Evolutionary conservation across 2,329 filamentous ascomycete genomes (phyloP).

Genomic region (Diaporthe vexans): DNA sequence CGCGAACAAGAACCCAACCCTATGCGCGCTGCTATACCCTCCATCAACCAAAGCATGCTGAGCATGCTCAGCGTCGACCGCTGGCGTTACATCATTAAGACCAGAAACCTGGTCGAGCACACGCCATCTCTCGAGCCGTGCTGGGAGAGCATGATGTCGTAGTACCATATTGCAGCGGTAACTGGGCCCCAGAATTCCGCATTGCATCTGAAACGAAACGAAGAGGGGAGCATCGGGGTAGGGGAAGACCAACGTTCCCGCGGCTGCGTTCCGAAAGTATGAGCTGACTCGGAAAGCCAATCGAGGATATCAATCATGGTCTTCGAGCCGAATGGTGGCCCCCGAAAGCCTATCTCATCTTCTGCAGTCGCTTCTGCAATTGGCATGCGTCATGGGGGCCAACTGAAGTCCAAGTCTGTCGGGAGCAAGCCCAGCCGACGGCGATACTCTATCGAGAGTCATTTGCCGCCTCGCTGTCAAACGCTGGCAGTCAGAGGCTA

Average conservation of each 20-base stretch:
- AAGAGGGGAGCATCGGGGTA: slow-evolving; percentile 27
- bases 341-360: slow-evolving; percentile 28
- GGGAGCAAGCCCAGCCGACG: slow-evolving; percentile 30
- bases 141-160: slow-evolving; percentile 30
- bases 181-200: slow-evolving; percentile 29
- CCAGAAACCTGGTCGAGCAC: slow-evolving; percentile 29
- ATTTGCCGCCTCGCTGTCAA: slow-evolving; percentile 37
- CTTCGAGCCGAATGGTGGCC: slow-evolving; percentile 33
- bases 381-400: slow-evolving; percentile 25
- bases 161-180: slow-evolving; percentile 19
- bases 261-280: slow-evolving; percentile 33
- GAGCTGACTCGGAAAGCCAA: slow-evolving; percentile 35
- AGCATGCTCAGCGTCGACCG: slow-evolving; percentile 4
- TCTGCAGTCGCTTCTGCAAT: slow-evolving; percentile 5
- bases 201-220: slow-evolving; percentile 37
- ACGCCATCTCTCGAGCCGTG: slow-evolving; percentile 36
- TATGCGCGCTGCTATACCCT: slow-evolving; percentile 29
- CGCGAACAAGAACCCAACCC: slow-evolving; percentile 24
- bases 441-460: slow-evolving; percentile 32
- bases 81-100: slow-evolving; percentile 28
- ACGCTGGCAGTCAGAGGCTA: slow-evolving; percentile 35
- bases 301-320: slow-evolving; percentile 30
- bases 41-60: slow-evolving; percentile 22
- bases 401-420: slow-evolving; percentile 23
- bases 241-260: slow-evolving; percentile 28